A percentile compares a stretch with the other conserved stretches of the same genome.
phyloP scores from a whole-genome alignment of 2,329 filamentous ascomycete species.

The Colletotrichum orbiculare region DNA sequence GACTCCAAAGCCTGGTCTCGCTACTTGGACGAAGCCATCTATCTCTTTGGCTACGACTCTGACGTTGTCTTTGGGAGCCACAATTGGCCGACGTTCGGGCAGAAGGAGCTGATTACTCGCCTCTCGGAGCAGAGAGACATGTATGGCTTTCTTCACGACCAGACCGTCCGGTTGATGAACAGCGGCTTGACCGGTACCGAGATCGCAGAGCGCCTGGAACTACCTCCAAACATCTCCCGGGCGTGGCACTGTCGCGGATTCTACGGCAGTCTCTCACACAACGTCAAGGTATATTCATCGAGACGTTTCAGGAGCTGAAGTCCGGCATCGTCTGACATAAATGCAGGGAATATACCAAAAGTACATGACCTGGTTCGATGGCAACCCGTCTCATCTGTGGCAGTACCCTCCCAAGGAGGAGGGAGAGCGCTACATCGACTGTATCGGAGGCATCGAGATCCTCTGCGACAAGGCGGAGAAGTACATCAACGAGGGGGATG shows the following conservation, averaged over 20 bases:
- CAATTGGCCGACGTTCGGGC: constrained; percentile 56
- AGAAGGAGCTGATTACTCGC: constrained; percentile 39
- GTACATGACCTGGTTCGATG: constrained; percentile 41
- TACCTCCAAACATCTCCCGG: constrained; percentile 47
- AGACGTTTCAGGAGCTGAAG: constrained; percentile 16
- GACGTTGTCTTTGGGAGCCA: constrained; percentile 52
- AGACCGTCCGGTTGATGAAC: constrained; percentile 53
- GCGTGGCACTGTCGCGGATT: constrained; percentile 48
- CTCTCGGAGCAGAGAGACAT: constrained; percentile 51
- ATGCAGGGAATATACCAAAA: constrained; percentile 38
- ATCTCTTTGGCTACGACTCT: constrained; percentile 45
- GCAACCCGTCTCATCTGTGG: constrained; percentile 37
- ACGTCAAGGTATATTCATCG: constrained; percentile 44
- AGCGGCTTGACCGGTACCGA: constrained; percentile 48
- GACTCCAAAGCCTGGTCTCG: constrained; percentile 53
- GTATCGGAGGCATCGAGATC: constrained; percentile 48
- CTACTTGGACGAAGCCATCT: constrained; percentile 50
- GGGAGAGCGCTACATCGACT: constrained; percentile 48
- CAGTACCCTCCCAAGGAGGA: constrained; percentile 47
- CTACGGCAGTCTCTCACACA: constrained; percentile 52
- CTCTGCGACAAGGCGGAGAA: constrained; percentile 39
- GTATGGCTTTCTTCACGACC: constrained; percentile 53
- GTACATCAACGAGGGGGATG: background rate
- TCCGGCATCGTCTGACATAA: constrained; percentile 1
- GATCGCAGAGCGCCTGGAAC: constrained; percentile 50